Evolutionary conservation across 139 green algal species (phyloP).

Genomic region (Mychonastes homosphaera): DNA sequence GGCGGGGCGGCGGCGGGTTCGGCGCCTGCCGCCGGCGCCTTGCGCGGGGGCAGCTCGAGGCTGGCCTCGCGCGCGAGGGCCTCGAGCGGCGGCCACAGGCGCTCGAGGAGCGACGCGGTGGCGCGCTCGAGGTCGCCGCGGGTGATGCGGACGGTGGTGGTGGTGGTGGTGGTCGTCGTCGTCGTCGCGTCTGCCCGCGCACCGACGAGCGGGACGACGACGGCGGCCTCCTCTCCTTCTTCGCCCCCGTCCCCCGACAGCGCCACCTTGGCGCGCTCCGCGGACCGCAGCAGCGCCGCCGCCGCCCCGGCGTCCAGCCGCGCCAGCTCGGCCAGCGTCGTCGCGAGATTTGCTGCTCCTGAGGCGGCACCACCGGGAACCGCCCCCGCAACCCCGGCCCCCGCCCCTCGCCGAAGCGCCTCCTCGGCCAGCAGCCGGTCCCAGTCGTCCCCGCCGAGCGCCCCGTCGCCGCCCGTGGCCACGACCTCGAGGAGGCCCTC

Average conservation of each 20-base stretch:
- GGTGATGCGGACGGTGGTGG: constrained; percentile 11
- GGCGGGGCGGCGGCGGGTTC: constrained; percentile 1
- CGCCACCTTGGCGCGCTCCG: constrained; percentile 30
- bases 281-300: constrained; percentile 10
- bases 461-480: constrained; percentile 48
- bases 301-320: not conserved
- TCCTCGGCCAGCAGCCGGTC: constrained; percentile 36
- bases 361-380: not conserved
- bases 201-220: not conserved
- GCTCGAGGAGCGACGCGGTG: constrained; percentile 21
- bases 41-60: constrained; percentile 17
- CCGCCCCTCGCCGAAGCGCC: constrained; percentile 15
- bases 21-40: constrained; percentile 8
- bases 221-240: not conserved
- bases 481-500: constrained; percentile 64
- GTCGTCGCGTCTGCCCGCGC: not conserved
- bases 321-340: not conserved
- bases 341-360: constrained; percentile 4
- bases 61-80: constrained; percentile 2
- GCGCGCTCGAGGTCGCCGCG: constrained; percentile 14
- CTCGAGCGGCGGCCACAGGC: constrained; percentile 39
- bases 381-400: not conserved
- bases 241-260: constrained; percentile 15
- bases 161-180: not conserved
- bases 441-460: constrained; percentile 71